Base-by-base conservation (phyloP, 106 monocot genomes). In the Triglochin maritima region DNA sequence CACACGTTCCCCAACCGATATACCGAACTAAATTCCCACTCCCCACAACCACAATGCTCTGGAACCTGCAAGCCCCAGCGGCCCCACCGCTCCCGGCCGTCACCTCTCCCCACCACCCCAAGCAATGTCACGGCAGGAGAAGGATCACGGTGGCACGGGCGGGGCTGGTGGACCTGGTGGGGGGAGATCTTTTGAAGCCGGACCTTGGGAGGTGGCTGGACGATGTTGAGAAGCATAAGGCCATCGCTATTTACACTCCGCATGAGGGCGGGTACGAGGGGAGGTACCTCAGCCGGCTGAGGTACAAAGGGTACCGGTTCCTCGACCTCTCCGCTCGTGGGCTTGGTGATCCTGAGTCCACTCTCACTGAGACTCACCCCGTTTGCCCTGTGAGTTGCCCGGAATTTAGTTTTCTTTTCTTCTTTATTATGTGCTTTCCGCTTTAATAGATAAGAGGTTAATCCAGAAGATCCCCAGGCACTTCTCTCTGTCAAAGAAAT, bases 241-340 rank as follows among this genome's bases (percentile, higher is more conserved):
- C 94, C 4, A 74, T 89, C 70, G 94, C 84, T 12, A 69, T 86
- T 44, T 94, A 89, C 78, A 60, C 89, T 13, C 93, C 86, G 45
- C 86, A 89, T 63, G 89, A 94, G 68, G 93, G 93, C 14, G 93
- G 93, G 44, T 94, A 89, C 65, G 89, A 89, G 77, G 93, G 93
- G 13, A 69, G 89, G 16, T 94, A 94, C 86, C 78, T 89, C 14
- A 84, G 59, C 58, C 71, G 86, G n/a, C 84, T 94, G 49, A 56
- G 86, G 10, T 84, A 86, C 72, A 68, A 94, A 77, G 93, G 94
- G 16, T 94, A 94, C 73, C 75, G 66, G 44, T 89, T 94, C 66
- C 78, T 94, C 51, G 89, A 94, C 66, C 75, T 87, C 69, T 66
- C 84, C 47, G 89, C 93, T 11, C 79, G 89, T 14, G 93, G 89